phyloP scores from a whole-genome alignment of 768 basidiomycete genomes.

The Cubamyces lactineus region DNA sequence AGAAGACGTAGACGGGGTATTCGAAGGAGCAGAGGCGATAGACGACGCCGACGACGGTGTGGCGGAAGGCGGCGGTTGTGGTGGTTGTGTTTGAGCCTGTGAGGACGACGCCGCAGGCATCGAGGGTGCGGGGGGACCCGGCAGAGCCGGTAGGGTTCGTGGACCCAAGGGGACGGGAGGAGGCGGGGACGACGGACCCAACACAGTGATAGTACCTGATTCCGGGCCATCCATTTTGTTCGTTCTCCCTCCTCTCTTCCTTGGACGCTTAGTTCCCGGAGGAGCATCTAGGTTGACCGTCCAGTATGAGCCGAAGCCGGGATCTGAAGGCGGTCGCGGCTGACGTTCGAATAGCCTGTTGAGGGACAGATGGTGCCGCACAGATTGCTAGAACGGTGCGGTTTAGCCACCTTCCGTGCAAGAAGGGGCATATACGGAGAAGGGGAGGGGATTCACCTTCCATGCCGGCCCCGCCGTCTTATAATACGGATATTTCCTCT shows the following conservation, averaged over 20 bases:
- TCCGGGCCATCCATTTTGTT: slow-evolving; percentile 41
- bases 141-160: slow-evolving; percentile 7
- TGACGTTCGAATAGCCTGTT: slow-evolving; percentile 84
- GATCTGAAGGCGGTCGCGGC: slow-evolving; percentile 80
- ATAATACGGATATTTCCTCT: slow-evolving; percentile 82
- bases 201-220: slow-evolving; percentile 7
- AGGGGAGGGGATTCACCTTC: slow-evolving; percentile 58
- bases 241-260: slow-evolving; percentile 68
- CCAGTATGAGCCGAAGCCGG: slow-evolving; percentile 89
- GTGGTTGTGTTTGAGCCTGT: not conserved
- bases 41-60: slow-evolving; percentile 13
- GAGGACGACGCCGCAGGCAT: slow-evolving; percentile 8
- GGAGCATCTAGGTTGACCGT: slow-evolving; percentile 87
- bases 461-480: slow-evolving; percentile 80
- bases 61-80: slow-evolving; percentile 16
- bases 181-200: slow-evolving; percentile 9
- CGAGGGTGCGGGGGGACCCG: slow-evolving; percentile 10
- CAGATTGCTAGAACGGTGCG: slow-evolving; percentile 68
- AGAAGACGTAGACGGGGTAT: slow-evolving; percentile 13
- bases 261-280: slow-evolving; percentile 83
- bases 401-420: slow-evolving; percentile 13
- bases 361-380: slow-evolving; percentile 81
- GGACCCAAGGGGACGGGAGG: slow-evolving; percentile 11
- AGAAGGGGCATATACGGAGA: slow-evolving; percentile 8
- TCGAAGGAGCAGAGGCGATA: slow-evolving; percentile 10